Evolutionary conservation across 176 grass and related monocot genomes (phyloP).

Genomic region (Oryza nivara): DNA sequence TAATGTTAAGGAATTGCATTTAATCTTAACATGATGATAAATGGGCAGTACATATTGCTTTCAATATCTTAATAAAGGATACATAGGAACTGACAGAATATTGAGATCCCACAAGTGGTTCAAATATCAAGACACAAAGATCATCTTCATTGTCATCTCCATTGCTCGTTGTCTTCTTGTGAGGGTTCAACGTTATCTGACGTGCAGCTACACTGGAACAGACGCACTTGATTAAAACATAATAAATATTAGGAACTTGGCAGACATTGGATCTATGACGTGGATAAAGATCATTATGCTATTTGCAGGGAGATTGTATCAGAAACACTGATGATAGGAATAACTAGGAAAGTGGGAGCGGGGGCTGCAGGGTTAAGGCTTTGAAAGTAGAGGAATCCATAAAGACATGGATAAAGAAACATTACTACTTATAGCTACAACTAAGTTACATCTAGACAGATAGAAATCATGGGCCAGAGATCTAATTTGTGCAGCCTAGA

Average conservation of each 20-base stretch:
- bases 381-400: neutral
- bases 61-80: constrained; percentile 3
- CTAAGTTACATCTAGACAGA: neutral
- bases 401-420: neutral
- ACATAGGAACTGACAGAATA: constrained; percentile 60
- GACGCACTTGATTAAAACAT: constrained; percentile 38
- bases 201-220: constrained; percentile 86
- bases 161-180: constrained; percentile 38
- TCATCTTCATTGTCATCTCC: constrained; percentile 50
- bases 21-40: neutral
- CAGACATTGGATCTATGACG: constrained; percentile 4
- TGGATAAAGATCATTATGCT: neutral
- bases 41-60: constrained; percentile 18
- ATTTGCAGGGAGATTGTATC: constrained; percentile 22
- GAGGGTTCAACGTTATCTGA: constrained; percentile 67
- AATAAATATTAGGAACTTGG: neutral
- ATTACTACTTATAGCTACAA: neutral
- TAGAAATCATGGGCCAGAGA: neutral
- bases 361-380: neutral
- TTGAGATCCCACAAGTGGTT: constrained; percentile 66
- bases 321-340: constrained; percentile 13
- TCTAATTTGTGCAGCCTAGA: constrained; percentile 26
- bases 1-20: neutral
- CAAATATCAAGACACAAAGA: constrained; percentile 76
- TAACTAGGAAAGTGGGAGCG: neutral